Evolutionary conservation across 768 basidiomycete species (phyloP).

Genomic region (Leccinum olivaceopallidum): DNA sequence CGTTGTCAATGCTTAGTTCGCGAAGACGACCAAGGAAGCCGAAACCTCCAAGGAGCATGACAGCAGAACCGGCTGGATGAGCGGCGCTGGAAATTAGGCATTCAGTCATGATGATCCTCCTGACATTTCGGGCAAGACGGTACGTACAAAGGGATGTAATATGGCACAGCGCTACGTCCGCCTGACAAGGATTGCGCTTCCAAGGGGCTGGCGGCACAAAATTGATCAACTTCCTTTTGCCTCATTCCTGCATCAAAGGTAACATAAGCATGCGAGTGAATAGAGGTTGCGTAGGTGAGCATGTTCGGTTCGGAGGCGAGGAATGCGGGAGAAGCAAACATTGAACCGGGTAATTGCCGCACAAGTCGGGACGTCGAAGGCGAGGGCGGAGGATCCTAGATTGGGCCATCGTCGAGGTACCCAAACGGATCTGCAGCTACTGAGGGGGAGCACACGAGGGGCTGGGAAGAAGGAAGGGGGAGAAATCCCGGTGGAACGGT

Average conservation of each 20-base stretch:
- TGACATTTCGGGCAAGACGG: conserved; percentile 7
- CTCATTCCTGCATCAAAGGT: conserved; percentile 85
- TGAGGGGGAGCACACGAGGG: conserved; percentile 8
- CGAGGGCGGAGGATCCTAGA: conserved; percentile 24
- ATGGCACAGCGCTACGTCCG: conserved; percentile 59
- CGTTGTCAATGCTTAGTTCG: conserved; percentile 86
- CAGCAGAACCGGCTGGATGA: conserved; percentile 76
- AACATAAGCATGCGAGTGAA: conserved; percentile 73
- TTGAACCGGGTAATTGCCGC: conserved; percentile 30
- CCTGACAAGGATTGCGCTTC: conserved; percentile 56
- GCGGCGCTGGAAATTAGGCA: conserved; percentile 54
- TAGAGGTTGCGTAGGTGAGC: conserved; percentile 53
- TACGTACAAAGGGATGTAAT: conserved; percentile 77
- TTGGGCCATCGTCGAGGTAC: conserved; percentile 48
- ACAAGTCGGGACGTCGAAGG: conserved; percentile 27
- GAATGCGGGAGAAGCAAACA: conserved; percentile 36
- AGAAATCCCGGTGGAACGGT: conserved; percentile 18
- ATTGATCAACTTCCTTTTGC: conserved; percentile 83
- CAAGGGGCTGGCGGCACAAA: conserved; percentile 66
- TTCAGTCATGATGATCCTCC: not conserved
- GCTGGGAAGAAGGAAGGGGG: conserved; percentile 1
- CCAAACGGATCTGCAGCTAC: conserved; percentile 55
- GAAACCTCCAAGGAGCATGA: conserved; percentile 86
- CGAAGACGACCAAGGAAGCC: conserved; percentile 83
- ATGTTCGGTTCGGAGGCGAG: conserved; percentile 39